Base-by-base conservation (phyloP, 192 early-diverging fungal species). In the Tieghemiomyces parasiticus region DNA sequence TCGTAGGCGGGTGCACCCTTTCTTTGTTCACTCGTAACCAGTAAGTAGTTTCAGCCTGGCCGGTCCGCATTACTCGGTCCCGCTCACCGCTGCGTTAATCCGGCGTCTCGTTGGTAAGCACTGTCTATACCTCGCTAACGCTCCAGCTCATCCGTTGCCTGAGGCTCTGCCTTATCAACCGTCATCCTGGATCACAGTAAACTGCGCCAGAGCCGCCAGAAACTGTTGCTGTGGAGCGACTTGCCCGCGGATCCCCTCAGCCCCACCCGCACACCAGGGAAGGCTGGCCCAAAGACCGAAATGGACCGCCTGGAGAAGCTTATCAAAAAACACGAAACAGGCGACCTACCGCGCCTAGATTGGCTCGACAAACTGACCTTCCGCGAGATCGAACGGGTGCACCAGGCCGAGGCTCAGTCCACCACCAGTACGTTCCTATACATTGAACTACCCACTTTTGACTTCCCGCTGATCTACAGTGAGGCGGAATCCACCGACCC, bases 351-450 rank as follows among this genome's bases (percentile, higher is more conserved):
- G 46, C 74, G 72, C 24, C 74, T 89, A 0, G 91, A 94, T 48
- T 98, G 95, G 95, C 78, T 99, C 35, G 95, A 99, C 63, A 81
- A 86, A 35, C 68, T 95, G 55, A 80, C 84, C 4, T 90, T 95
- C 73, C 81, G 90, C 29, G 84, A 89, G 65, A 93, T 97, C 31
- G 88, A 90, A 50, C 75, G 83, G 52, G 82, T 93, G 38, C 79
- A 90, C 58, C 73, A 72, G 47, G 74, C 78, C 8, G 79, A 80
- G 38, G 72, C 81, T 10, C 64, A 88, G 49, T 85, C 80, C 60
- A 56, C 54, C 32, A 22, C 33, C 1, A 12, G 31, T 2, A 26
- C 31, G 31, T 35, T 56, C 33, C 76, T 99, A 2, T 92, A 89
- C 65, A 76, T 99, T 24, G 85, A 93, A 47, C 75, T 99, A 29